Conservation (phyloP, 1,139 yeast genomes). For the Candida sp. region DNA sequence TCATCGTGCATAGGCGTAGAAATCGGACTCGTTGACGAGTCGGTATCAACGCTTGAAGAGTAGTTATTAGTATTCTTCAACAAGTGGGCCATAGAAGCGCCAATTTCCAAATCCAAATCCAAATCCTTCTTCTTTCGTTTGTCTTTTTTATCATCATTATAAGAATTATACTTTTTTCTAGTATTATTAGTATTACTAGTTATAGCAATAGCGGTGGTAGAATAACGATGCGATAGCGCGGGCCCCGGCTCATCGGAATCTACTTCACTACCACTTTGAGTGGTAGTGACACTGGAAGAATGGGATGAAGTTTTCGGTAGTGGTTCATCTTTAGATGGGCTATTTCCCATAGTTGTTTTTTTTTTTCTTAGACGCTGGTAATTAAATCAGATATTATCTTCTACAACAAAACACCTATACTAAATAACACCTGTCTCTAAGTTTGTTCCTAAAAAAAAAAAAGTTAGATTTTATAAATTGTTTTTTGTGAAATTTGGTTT, state of each 20-base stretch:
- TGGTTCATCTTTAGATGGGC: slow-evolving; percentile 56
- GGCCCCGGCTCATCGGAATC: slow-evolving; percentile 45
- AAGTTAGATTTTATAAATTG: too few species aligned
- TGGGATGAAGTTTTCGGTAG: slow-evolving; percentile 35
- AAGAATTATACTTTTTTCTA: background rate
- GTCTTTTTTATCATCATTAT: background rate
- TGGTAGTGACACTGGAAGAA: slow-evolving; percentile 11
- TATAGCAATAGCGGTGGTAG: background rate
- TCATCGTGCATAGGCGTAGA: slow-evolving; percentile 33
- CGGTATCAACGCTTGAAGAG: slow-evolving; percentile 2
- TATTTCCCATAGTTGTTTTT: slow-evolving; percentile 51
- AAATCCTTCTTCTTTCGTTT: slow-evolving; percentile 1
- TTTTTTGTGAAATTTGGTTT: background rate
- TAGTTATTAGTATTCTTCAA: slow-evolving; percentile 17
- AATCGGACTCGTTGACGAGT: slow-evolving; percentile 2
- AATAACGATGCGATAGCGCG: slow-evolving; percentile 39
- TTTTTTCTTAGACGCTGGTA: slow-evolving; percentile 1
- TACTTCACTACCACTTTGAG: slow-evolving; percentile 27
- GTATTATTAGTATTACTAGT: slow-evolving; percentile 5
- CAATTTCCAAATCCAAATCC: slow-evolving; percentile 41
- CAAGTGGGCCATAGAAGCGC: slow-evolving; percentile 43
- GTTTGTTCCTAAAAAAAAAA: background rate
- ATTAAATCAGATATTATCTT: background rate
- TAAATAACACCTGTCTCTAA: background rate
- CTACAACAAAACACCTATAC: background rate